These are phyloP conservation scores for Priceomyces fermenticarens DNA, from an alignment of 805 yeast species.

Conservation along the genomic window DNA sequence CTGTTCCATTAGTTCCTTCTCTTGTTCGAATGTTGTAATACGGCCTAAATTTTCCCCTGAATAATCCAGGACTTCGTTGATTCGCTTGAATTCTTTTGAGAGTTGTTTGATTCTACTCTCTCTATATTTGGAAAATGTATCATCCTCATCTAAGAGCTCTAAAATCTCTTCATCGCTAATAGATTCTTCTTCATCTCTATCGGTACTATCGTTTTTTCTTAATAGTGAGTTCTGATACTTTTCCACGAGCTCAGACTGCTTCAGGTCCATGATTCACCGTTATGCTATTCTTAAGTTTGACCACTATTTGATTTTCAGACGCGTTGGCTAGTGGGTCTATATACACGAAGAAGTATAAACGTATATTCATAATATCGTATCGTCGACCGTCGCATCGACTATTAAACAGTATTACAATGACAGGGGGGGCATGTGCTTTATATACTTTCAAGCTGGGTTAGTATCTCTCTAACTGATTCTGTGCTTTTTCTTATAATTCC, in stretches of 20 bases:
- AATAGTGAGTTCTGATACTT: conserved; percentile 43
- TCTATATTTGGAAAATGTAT: conserved; percentile 47
- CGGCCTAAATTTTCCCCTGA: conserved; percentile 42
- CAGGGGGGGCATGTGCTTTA: not conserved
- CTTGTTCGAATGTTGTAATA: conserved; percentile 43
- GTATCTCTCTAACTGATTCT: conserved; percentile 14
- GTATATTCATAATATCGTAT: not conserved
- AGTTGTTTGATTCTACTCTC: conserved; percentile 63
- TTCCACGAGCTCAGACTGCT: conserved; percentile 36
- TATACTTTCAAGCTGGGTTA: conserved; percentile 8
- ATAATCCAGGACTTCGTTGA: conserved; percentile 23
- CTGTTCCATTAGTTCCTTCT: conserved; percentile 53
- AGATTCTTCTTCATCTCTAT: conserved; percentile 32
- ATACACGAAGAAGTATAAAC: not conserved
- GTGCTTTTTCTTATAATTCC: conserved; percentile 17
- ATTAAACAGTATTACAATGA: not conserved
- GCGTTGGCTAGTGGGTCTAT: conserved; percentile 1
- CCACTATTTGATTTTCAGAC: not conserved
- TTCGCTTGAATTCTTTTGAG: conserved; percentile 38
- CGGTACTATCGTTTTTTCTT: conserved; percentile 22
- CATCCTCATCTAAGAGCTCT: conserved; percentile 47
- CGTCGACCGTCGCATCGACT: not conserved
- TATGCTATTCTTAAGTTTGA: not conserved
- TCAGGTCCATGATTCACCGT: conserved; percentile 23
- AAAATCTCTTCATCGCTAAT: conserved; percentile 45